Evolutionary conservation across 139 green algal species (phyloP), one percentile per base, ranked within the genome.

Genomic region (Spirogloea muscicola): DNA sequence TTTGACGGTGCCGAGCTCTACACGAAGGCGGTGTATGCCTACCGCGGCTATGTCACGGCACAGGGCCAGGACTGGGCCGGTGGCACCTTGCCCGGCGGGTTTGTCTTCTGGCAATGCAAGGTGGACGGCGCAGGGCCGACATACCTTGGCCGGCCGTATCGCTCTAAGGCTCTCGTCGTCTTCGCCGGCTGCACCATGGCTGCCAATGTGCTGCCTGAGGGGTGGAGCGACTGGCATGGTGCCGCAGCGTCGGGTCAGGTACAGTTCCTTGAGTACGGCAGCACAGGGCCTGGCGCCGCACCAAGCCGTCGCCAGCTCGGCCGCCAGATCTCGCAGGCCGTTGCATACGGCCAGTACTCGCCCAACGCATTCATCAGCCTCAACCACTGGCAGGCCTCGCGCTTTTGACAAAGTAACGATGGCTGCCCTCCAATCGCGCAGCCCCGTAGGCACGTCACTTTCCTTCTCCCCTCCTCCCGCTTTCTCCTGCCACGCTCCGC

Each of bases 211-310:
- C 7, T 64, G 42, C 43, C 64, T 5, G 43, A 37, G 34, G 64
- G 64, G 7, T 73, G 64, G 64, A 68, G 29, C 6, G 64, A 73
- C 43, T 73, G 64, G 64, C 13, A 68, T 18, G 59, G 59, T 3
- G 21, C 18, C 37, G 48, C 34, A 25, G n/a, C 13, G 31, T 18
- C 31, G 21, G 59, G 59, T 21, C 31, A 25, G 34, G 59, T 68
- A 27, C 13, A 48, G 21, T 49, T 49, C 37, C 34, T 51, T 27
- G 59, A 68, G 59, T 38, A 38, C 27, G 37, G 37, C 36, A 42
- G 31, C 31, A n/a, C 13, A 48, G 59, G 59, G 0, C 59, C 59
- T 21, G 59, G 59, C 7, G n/a, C n/a, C n/a, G n/a, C n/a, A n/a
- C n/a, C n/a, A n/a, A n/a, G n/a, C n/a, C n/a, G n/a, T n/a, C n/a